Evolutionary conservation across 768 basidiomycete genomes (phyloP).

Genomic region (Mycena rebaudengoi): DNA sequence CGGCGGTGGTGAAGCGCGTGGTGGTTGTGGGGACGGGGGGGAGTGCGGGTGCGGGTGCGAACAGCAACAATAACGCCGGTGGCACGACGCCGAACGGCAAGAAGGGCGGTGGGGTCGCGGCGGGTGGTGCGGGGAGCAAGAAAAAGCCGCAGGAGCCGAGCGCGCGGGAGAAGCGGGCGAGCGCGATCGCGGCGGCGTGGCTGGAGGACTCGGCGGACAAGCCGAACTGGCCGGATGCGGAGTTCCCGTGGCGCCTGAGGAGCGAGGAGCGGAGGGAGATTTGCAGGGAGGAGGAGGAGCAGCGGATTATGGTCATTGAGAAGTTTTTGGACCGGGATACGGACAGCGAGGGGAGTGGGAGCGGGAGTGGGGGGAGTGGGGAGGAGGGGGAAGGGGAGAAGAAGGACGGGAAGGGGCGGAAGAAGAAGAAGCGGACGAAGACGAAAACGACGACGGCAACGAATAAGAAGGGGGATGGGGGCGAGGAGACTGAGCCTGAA

Average conservation of each 20-base stretch:
- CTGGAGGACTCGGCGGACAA: slow-evolving; percentile 49
- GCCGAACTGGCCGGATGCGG: slow-evolving; percentile 82
- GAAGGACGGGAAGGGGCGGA: no score
- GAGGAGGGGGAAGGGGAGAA: slow-evolving; percentile 29
- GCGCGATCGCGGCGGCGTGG: slow-evolving; percentile 24
- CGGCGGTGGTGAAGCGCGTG: no score
- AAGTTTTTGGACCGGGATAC: slow-evolving; percentile 78
- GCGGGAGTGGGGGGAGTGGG: no score
- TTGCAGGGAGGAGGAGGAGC: slow-evolving; percentile 63
- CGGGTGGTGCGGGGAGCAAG: slow-evolving; percentile 34
- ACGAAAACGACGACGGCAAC: no score
- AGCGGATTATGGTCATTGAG: slow-evolving; percentile 72
- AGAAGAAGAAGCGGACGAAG: no score
- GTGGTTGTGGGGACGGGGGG: no score
- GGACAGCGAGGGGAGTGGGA: slow-evolving; percentile 59
- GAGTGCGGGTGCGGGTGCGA: no score
- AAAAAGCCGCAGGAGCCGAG: slow-evolving; percentile 55
- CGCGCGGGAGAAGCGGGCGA: slow-evolving; percentile 44
- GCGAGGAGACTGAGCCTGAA: slow-evolving; percentile 47
- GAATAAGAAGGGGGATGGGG: no score
- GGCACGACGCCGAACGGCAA: slow-evolving; percentile 45
- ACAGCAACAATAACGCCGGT: no score
- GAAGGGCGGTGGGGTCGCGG: slow-evolving; percentile 41
- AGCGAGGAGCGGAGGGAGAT: slow-evolving; percentile 62
- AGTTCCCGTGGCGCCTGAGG: slow-evolving; percentile 81